These are phyloP conservation scores for Leptographium procerum DNA, from an alignment of 2,329 filamentous ascomycete genomes.

Conservation along the genomic window DNA sequence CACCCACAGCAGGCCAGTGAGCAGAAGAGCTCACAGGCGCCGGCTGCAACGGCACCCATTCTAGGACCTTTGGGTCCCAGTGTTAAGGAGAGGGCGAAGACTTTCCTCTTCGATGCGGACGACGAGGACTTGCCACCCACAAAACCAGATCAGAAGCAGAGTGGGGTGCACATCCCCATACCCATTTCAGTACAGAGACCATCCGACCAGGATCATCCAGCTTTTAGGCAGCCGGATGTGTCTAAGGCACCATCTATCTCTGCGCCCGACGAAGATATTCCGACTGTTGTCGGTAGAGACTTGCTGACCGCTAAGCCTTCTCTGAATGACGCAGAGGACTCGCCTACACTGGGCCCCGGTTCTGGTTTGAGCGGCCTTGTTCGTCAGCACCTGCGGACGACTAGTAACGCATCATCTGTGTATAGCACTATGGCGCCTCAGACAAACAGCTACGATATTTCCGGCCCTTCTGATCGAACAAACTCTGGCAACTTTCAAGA, in stretches of 20 bases:
- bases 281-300: slow-evolving; percentile 1
- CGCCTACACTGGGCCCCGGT: slow-evolving; percentile 65
- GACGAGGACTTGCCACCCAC: slow-evolving; percentile 21
- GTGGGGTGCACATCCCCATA: slow-evolving; percentile 4
- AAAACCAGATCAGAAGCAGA: not conserved
- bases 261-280: not conserved
- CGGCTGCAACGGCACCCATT: slow-evolving; percentile 13
- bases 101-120: slow-evolving; percentile 30
- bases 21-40: slow-evolving; percentile 8
- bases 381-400: slow-evolving; percentile 69
- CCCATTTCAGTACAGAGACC: slow-evolving; percentile 32
- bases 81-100: slow-evolving; percentile 15
- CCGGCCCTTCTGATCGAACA: not conserved
- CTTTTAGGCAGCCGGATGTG: slow-evolving; percentile 34
- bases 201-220: slow-evolving; percentile 42
- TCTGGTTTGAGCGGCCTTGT: slow-evolving; percentile 70
- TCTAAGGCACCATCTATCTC: slow-evolving; percentile 27
- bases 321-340: slow-evolving; percentile 40
- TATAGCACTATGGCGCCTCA: slow-evolving; percentile 33
- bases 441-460: not conserved
- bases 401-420: slow-evolving; percentile 73
- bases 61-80: not conserved
- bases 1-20: slow-evolving; percentile 16
- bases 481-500: slow-evolving; percentile 17
- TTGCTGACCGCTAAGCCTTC: slow-evolving; percentile 6